Conservation (phyloP, 305 asterid genomes). For the Striga hermonthica region DNA sequence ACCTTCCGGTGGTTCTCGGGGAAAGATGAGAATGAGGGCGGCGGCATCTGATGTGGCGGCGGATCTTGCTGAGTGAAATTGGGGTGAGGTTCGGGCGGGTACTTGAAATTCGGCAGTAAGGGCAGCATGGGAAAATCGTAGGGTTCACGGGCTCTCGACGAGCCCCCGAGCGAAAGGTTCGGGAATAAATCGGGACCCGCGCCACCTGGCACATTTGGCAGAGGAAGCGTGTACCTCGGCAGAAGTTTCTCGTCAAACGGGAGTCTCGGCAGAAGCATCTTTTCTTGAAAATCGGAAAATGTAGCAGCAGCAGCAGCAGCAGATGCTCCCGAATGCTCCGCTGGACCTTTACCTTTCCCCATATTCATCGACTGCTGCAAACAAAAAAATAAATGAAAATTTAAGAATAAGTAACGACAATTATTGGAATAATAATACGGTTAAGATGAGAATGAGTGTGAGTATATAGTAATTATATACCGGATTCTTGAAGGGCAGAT, state of each 20-base stretch:
- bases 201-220: conserved; percentile 39
- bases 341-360: conserved; percentile 56
- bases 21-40: conserved; percentile 60
- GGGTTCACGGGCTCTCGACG: conserved; percentile 50
- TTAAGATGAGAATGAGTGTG: too few species aligned
- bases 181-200: conserved; percentile 59
- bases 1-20: conserved; percentile 87
- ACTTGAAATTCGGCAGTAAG: conserved; percentile 65
- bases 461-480: conserved; percentile 30
- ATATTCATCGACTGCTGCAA: conserved; percentile 56
- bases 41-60: conserved; percentile 55
- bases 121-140: conserved; percentile 56
- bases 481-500: conserved; percentile 31
- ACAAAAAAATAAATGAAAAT: conserved; percentile 2
- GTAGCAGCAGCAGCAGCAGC: conserved; percentile 30
- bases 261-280: conserved; percentile 60
- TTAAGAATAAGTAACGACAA: background rate
- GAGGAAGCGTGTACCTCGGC: conserved; percentile 58
- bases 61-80: conserved; percentile 57
- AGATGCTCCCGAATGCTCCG: conserved; percentile 45
- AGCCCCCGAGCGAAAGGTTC: conserved; percentile 59
- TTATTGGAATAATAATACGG: too few species aligned
- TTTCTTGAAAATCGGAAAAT: conserved; percentile 66
- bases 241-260: conserved; percentile 69
- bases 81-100: conserved; percentile 53